Evolutionary conservation across 306 rosid species (phyloP).

Genomic region (Casuarina equisetifolia): DNA sequence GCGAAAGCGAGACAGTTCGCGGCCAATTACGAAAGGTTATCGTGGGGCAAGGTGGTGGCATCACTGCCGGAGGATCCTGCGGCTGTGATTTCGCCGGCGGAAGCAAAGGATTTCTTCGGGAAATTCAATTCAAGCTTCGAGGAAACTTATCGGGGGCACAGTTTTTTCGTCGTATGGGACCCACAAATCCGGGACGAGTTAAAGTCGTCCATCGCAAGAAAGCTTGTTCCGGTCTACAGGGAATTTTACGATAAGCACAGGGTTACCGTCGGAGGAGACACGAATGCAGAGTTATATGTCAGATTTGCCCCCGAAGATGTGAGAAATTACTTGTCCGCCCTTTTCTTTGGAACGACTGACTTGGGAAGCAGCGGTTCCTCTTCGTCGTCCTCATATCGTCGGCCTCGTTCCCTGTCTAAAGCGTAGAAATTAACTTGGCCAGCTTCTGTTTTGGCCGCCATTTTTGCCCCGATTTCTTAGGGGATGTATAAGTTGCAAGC

Average conservation of each 20-base stretch:
- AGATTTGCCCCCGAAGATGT: slow-evolving; percentile 59
- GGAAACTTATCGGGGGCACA: slow-evolving; percentile 52
- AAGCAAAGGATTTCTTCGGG: slow-evolving; percentile 46
- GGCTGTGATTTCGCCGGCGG: slow-evolving; percentile 28
- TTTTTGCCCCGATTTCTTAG: neutral
- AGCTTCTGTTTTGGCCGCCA: slow-evolving; percentile 3
- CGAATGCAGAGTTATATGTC: slow-evolving; percentile 20
- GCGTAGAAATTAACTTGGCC: neutral
- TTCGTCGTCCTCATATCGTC: slow-evolving; percentile 27
- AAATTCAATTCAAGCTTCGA: slow-evolving; percentile 57
- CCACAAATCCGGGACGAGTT: slow-evolving; percentile 57
- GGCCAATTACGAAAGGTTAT: slow-evolving; percentile 45
- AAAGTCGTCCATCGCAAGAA: slow-evolving; percentile 35
- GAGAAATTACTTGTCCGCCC: slow-evolving; percentile 44
- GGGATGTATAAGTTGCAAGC: neutral
- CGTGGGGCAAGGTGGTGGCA: slow-evolving; percentile 54
- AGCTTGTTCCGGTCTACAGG: slow-evolving; percentile 41
- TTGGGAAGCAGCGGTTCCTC: slow-evolving; percentile 25
- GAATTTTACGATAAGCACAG: slow-evolving; percentile 43
- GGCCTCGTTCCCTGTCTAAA: slow-evolving; percentile 17
- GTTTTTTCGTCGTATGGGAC: slow-evolving; percentile 34
- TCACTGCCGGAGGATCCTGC: slow-evolving; percentile 53
- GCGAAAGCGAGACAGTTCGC: slow-evolving; percentile 41
- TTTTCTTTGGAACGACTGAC: slow-evolving; percentile 32
- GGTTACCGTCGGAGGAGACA: slow-evolving; percentile 25